Base-by-base conservation (phyloP, 2,329 filamentous ascomycete species). In the Pseudocercospora musae region DNA sequence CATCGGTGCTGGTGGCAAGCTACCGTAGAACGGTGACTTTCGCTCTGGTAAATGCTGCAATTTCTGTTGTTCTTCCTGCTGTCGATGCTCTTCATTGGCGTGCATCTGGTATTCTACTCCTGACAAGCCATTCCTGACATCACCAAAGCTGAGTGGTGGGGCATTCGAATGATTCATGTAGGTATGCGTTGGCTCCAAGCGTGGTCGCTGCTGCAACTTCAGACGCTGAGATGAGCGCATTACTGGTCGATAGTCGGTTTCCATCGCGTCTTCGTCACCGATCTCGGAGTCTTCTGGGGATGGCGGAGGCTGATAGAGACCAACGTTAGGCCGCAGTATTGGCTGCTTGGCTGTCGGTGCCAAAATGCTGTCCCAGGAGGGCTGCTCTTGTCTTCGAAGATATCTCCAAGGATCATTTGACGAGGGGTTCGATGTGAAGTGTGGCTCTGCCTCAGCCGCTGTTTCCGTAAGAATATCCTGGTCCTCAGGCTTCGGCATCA, bases 1-100 rank as follows among this genome's bases (percentile, higher is more conserved):
- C 13, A 82, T 84, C 13, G 90, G 89, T 1, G 88, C 87, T 0
- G 87, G 81, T 3, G 90, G 90, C 2, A 92, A 82, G 62, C 84
- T 86, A 76, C 86, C 89, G 81, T 86, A 88, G 71, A 92, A 92
- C 1, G 87, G 85, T 69, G 77, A 80, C 31, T 54, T 54, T 33
- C 33, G 31, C 33, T 18, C 52, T 54, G 52, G 31, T 37, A 33
- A 18, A 37, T 37, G 8, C 29, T 33, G 52, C 18, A 40, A 37
- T 54, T 69, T 54, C 54, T 67, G 63, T 49, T 64, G 29, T 66
- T 75, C 62, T 42, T 65, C 60, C 18, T 63, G 58, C 18, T 48
- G 57, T 37, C 53, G 48, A 18, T 52, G 70, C 58, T 66, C 61
- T 27, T 60, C 48, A 42, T 68, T 62, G n/a, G 60, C 58, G 15